Base-by-base conservation (phyloP, 345 rosid species). In the Populus alba region DNA sequence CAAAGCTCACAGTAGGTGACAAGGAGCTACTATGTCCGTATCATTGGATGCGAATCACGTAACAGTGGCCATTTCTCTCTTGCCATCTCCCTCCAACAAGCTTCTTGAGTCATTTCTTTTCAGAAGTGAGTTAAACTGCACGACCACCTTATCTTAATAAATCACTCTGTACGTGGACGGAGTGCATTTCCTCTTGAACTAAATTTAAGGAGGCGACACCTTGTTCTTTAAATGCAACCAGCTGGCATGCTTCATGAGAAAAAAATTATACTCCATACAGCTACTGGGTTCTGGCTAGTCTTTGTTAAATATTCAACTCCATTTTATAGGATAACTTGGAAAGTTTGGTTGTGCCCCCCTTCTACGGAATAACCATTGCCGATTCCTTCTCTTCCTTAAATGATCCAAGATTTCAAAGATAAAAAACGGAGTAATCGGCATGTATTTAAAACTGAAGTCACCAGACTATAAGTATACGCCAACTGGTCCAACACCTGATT, bases 401-500 rank as follows among this genome's bases (percentile, higher is more conserved):
- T 77, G 37, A 27, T 13, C 49, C 12, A 49, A 49, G 55, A 49
- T 49, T 49, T 49, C 55, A 17, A 18, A 49, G 55, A 17, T 49
- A 49, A 49, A 43, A 33, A 49, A 49, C 22, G 6, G 7, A 49
- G 7, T 49, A 49, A 15, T 49, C 7, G 20, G 55, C 22, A 5
- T 49, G 55, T 16, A 49, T 49, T 49, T 16, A 16, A 49, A 17
- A 12, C 68, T 79, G 53, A 38, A 47, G 29, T 25, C 8, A 38
- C 68, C 69, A 47, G 62, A 22, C 62, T 59, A 63, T 25, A 69
- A 41, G 73, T 17, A 49, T 17, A 49, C 55, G 16, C 74, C 47
- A 23, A 59, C 25, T 23, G 74, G 74, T 59, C 74, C 70, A 25
- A 75, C n/a, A 20, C 79, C 76, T 75, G 72, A 62, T 37, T 75